Evolutionary conservation across 2,329 filamentous ascomycete genomes (phyloP).

Genomic region (Penicillium sp.): DNA sequence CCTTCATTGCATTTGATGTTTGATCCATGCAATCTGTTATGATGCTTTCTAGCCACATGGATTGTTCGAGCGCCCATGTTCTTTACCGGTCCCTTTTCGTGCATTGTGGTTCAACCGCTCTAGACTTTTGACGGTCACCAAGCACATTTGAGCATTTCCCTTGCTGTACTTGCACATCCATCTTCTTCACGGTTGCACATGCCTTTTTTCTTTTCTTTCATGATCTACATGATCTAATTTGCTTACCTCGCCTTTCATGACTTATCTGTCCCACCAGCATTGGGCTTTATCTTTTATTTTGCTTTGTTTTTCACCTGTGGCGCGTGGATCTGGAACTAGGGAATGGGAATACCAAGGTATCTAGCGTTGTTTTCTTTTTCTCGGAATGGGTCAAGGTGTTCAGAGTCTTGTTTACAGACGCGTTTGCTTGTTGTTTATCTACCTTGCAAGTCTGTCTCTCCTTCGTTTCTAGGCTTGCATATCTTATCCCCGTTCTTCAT

Average conservation of each 20-base stretch:
- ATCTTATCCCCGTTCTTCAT: neutral
- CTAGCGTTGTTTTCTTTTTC: neutral
- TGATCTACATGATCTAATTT: neutral
- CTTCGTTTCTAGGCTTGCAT: neutral
- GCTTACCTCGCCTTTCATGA: constrained; percentile 8
- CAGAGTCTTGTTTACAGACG: neutral
- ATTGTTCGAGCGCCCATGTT: neutral
- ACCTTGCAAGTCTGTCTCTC: neutral
- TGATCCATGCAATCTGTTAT: neutral
- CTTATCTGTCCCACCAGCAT: constrained; percentile 1
- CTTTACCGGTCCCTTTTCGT: neutral
- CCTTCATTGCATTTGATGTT: neutral
- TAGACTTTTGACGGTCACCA: neutral
- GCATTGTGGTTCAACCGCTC: neutral
- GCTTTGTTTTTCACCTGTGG: constrained; percentile 1
- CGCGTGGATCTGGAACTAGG: constrained; percentile 10
- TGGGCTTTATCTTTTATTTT: neutral
- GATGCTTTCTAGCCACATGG: neutral
- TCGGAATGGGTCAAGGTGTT: constrained; percentile 2
- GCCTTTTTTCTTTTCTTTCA: neutral
- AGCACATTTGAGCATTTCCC: neutral
- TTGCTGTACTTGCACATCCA: neutral
- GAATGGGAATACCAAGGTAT: constrained; percentile 9
- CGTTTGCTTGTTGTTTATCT: neutral
- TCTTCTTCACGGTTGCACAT: neutral